Base-by-base conservation (phyloP, 2,329 filamentous ascomycete genomes). In the Ophiostoma australiae region DNA sequence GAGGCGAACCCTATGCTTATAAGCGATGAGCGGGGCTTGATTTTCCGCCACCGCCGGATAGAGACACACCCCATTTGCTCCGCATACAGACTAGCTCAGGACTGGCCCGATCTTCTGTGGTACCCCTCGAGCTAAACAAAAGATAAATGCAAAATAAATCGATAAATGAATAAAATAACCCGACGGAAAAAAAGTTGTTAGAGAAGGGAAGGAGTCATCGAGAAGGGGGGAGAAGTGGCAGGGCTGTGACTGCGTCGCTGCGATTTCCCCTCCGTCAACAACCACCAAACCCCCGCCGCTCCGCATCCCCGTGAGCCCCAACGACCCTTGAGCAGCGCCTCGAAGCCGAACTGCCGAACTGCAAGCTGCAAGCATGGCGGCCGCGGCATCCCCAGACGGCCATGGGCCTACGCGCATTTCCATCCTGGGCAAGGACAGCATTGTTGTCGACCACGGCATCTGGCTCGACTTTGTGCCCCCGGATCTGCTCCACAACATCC, bases 401-500 rank as follows among this genome's bases (percentile, higher is more conserved):
- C 69, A 55, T 13, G 78, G 79, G 74, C 86, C 86, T 37, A 86
- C 86, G 69, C 81, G 83, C 78, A 93, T 98, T 77, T 85, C 87
- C 48, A 96, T 99, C 75, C 84, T 99, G 72, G 93, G 93, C 75
- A 91, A 92, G 77, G 92, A 97, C 76, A 91, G 90, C 77, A 98
- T 99, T 76, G 85, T 97, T 74, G 90, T 97, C 77, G 93, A 97
- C 79, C 93, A 97, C 79, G 92, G 91, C 74, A 87, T 99, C 71
- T 97, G 94, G 92, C 87, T 90, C 74, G 86, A 86, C 78, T 95
- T 91, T 79, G 89, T 98, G 74, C 89, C 90, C 70, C 82, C 89
- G 75, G 94, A 99, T 80, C 85, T 99, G 71, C 84, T 98, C 73
- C 81, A 85, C 70, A 91, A 90, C 78, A 84, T 95, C 73, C 81